A percentile compares a stretch with the other conserved stretches of the same genome.
These are phyloP conservation scores for Hypsizygus marmoreus DNA, from an alignment of 768 basidiomycete genomes.

Conservation along the genomic window DNA sequence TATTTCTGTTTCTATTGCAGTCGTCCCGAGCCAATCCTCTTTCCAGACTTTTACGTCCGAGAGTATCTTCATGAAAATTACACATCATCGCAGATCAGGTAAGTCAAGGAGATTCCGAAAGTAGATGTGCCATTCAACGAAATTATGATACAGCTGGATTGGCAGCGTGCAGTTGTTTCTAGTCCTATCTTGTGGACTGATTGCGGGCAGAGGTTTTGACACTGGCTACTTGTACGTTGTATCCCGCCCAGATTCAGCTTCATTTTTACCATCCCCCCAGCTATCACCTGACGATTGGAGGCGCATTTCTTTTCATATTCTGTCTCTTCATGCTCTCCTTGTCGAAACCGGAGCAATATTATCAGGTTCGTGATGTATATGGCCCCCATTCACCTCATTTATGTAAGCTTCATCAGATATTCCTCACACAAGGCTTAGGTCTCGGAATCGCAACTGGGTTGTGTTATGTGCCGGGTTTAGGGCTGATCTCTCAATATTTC, in stretches of 20 bases:
- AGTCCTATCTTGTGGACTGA: constrained; percentile 42
- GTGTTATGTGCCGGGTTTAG: constrained; percentile 48
- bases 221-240: constrained; percentile 50
- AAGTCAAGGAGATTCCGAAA: constrained; percentile 9
- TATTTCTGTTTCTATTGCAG: constrained; percentile 10
- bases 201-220: constrained; percentile 52
- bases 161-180: constrained; percentile 53
- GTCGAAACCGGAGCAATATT: constrained; percentile 38
- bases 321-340: constrained; percentile 51
- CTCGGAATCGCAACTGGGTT: constrained; percentile 53
- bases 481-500: constrained; percentile 41
- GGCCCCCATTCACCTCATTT: constrained; percentile 23
- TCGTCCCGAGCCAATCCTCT: constrained; percentile 8
- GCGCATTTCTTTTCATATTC: constrained; percentile 44
- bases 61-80: constrained; percentile 32
- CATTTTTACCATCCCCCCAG: constrained; percentile 22
- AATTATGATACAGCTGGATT: constrained; percentile 33
- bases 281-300: constrained; percentile 45
- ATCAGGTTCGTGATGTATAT: constrained; percentile 30
- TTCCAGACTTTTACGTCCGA: constrained; percentile 42
- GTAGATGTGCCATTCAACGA: not conserved
- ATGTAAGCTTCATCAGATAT: constrained; percentile 37
- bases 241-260: not conserved
- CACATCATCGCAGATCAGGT: constrained; percentile 39
- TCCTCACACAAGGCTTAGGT: constrained; percentile 48